Conservation (phyloP, 139 green algal species). For the Auxenochlorella pyrenoidosa region DNA sequence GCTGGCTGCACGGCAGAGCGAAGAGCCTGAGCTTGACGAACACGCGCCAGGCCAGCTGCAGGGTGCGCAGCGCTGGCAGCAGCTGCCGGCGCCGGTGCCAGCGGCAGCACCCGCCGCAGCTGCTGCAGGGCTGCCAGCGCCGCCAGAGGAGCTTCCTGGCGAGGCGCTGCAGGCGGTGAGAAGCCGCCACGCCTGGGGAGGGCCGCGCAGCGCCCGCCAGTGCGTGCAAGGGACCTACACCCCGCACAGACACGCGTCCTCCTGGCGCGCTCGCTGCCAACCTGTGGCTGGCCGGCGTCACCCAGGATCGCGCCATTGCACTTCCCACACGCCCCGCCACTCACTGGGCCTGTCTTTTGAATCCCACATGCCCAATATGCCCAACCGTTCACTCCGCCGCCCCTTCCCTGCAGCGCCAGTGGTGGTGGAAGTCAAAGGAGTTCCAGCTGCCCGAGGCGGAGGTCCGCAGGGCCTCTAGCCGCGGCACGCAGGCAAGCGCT, state of each 20-base stretch:
- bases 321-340: neutral
- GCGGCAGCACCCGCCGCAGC: neutral
- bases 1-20: too few species aligned
- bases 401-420: conserved; percentile 18
- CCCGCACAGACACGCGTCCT: too few species aligned
- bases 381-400: neutral
- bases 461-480: neutral
- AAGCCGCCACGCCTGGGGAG: neutral
- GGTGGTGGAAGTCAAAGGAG: neutral
- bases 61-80: neutral
- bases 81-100: neutral
- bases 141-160: neutral
- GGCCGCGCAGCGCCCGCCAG: neutral
- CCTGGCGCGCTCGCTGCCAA: too few species aligned
- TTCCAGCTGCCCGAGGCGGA: neutral
- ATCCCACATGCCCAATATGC: too few species aligned
- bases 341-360: neutral
- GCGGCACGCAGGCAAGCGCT: neutral
- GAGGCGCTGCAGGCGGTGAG: neutral
- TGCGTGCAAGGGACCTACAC: too few species aligned
- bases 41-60: too few species aligned
- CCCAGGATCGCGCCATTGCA: too few species aligned
- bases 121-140: neutral
- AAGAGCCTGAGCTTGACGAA: too few species aligned
- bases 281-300: too few species aligned